Evolutionary conservation across 257 asterid genomes (phyloP).

Genomic region (Asclepias syriaca): DNA sequence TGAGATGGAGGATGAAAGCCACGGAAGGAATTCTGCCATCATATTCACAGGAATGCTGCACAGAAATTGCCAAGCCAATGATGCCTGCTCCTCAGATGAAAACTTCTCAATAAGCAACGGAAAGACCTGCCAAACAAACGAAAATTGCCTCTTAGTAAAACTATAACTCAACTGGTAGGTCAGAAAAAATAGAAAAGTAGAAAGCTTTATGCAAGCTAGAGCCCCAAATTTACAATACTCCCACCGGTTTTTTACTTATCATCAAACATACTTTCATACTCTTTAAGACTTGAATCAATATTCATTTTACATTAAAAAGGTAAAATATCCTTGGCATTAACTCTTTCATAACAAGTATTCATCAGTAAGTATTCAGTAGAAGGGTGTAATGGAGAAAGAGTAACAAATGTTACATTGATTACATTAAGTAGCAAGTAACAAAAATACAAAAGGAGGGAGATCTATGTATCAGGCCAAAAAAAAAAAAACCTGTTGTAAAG

Average conservation of each 20-base stretch:
- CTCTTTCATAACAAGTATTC: no score
- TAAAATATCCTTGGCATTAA: no score
- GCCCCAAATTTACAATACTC: neutral
- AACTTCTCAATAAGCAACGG: conserved; percentile 84
- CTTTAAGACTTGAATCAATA: no score
- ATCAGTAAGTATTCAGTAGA: no score
- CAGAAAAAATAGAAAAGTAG: neutral
- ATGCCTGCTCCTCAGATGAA: conserved; percentile 93
- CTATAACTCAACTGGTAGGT: neutral
- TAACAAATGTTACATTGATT: no score
- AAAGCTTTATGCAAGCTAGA: neutral
- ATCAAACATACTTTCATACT: no score
- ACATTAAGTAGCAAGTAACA: no score
- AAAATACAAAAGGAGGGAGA: no score
- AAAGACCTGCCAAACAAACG: conserved; percentile 50
- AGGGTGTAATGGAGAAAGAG: no score
- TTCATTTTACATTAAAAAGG: no score
- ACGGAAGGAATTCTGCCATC: conserved; percentile 98
- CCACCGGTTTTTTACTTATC: no score
- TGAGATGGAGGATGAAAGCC: conserved; percentile 90
- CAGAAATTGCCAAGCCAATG: conserved; percentile 94
- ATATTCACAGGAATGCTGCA: conserved; percentile 97
- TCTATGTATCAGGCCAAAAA: neutral
- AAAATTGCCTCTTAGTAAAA: neutral
- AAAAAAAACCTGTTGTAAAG: neutral